Evolutionary conservation across 192 early-diverging fungal species (phyloP).

Genomic region (Geranomyces variabilis): DNA sequence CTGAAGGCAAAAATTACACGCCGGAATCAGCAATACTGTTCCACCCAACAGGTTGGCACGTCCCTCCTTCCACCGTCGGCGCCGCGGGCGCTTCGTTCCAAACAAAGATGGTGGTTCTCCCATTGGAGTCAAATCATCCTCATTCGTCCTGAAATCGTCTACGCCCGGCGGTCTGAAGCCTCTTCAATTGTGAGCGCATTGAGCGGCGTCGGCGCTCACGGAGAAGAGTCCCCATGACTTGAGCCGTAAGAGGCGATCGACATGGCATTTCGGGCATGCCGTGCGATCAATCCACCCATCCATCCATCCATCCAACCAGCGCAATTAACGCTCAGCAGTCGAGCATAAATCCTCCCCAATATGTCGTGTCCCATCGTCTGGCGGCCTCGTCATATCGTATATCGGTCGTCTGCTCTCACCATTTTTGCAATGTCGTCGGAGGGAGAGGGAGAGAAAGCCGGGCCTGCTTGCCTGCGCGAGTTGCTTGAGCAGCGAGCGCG

Average conservation of each 20-base stretch:
- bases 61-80: too few relatives aligned
- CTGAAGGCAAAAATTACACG: constrained; percentile 16
- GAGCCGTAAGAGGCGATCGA: background rate
- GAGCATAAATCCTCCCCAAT: constrained; percentile 5
- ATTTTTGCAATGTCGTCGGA: background rate
- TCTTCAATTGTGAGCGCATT: background rate
- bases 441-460: background rate
- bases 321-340: background rate
- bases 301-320: constrained; percentile 7
- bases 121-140: too few relatives aligned
- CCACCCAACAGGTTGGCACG: too few relatives aligned
- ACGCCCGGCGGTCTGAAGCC: background rate
- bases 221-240: background rate
- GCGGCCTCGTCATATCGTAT: background rate
- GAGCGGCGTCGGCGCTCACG: background rate
- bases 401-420: constrained; percentile 4
- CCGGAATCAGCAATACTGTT: too few relatives aligned
- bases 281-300: constrained; percentile 5
- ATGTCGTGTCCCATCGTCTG: background rate
- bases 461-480: too few relatives aligned
- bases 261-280: constrained; percentile 1
- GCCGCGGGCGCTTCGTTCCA: too few relatives aligned
- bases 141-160: constrained; percentile 4
- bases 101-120: too few relatives aligned
- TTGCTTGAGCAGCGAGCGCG: too few relatives aligned